Base-by-base conservation (phyloP, 768 basidiomycete genomes). In the Dioszegia aurantiaca region DNA sequence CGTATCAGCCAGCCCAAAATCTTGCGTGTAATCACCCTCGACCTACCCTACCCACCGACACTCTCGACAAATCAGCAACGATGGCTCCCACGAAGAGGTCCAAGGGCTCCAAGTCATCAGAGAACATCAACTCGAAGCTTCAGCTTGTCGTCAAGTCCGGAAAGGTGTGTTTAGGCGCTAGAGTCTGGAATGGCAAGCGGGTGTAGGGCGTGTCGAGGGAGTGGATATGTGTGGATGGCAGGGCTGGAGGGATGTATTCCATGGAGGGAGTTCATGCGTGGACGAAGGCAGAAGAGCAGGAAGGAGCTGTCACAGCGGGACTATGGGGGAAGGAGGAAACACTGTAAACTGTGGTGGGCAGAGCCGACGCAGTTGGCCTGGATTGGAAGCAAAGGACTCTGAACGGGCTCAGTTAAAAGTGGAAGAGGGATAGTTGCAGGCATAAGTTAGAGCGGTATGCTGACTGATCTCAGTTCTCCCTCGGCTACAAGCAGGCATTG, bases 71-170 rank as follows among this genome's bases (percentile, higher is more conserved):
- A 36, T 55, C 26, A 56, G 39, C 46, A 37, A 73, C 64, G 80
- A 94, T 95, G 91, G 90, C 92, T 74, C 89, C 90, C 68, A 86
- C 87, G 69, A 94, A 92, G 81, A 95, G 93, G 82, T 88, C 89
- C 74, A 97, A 95, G 81, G 83, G 92, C 36, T 77, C 90, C 74
- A 97, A 95, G 82, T 87, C 86, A 68, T 87, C 86, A 72, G 92
- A 95, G 82, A 91, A 89, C 69, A 93, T 97, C 80, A 81, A 90
- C 68, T 85, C 92, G 70, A 86, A 87, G 74, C 87, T 94, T 60
- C 78, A 78, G 52, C 90, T 99, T 74, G 93, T 95, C 78, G 91
- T 97, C 79, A 98, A 98, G 84, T 97, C 93, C 67, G 94, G 94
- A 68, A 94, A 97, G 68, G 70, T 72, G 59, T 33, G 63, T 67